These are phyloP conservation scores for Funneliformis mosseae DNA, from an alignment of 192 early-diverging fungal species.

Conservation along the genomic window DNA sequence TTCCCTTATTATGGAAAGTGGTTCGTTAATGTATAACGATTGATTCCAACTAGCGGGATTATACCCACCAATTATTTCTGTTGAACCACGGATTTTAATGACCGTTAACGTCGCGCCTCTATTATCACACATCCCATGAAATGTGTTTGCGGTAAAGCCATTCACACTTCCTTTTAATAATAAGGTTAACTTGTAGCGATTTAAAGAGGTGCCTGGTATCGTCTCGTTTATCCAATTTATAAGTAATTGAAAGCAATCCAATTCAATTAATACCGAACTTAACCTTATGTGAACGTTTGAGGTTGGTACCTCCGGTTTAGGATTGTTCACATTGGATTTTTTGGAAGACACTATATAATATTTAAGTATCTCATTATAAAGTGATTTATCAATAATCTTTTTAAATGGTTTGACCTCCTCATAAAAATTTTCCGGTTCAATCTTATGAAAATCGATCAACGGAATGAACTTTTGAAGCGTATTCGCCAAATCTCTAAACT, in stretches of 20 bases:
- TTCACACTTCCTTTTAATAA: not conserved
- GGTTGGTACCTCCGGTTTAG: too few species aligned
- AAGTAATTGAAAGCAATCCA: not conserved
- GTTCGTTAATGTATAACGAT: not conserved
- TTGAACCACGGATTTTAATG: not conserved
- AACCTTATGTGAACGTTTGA: not conserved
- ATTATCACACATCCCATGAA: not conserved
- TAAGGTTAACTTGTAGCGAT: not conserved
- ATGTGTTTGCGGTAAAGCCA: not conserved
- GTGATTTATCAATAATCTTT: not conserved
- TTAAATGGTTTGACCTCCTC: not conserved
- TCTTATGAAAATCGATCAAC: too few species aligned
- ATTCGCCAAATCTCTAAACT: too few species aligned
- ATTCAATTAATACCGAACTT: not conserved
- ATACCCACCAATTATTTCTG: slow-evolving; percentile 6
- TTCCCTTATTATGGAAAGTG: not conserved
- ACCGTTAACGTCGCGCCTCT: not conserved
- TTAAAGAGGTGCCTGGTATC: too few species aligned
- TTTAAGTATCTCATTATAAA: not conserved
- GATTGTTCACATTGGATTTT: not conserved
- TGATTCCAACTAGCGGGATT: not conserved
- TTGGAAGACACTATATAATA: not conserved
- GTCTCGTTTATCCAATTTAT: not conserved
- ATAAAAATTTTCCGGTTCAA: not conserved
- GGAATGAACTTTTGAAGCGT: too few species aligned